These are phyloP conservation scores for Fragaria nilgerrensis DNA, from an alignment of 306 rosid genomes.

Conservation along the genomic window DNA sequence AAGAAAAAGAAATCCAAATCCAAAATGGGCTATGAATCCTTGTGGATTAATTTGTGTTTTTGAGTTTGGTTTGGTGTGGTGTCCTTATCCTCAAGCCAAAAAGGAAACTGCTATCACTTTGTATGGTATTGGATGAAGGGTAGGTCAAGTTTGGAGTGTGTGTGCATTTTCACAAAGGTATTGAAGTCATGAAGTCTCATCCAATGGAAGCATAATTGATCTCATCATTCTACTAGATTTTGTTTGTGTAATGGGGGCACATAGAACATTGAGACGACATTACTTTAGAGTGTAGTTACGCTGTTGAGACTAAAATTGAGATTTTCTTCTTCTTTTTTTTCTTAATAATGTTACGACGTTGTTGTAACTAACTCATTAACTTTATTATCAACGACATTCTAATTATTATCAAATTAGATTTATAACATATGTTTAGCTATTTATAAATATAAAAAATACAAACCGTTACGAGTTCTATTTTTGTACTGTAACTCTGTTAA, in stretches of 20 bases:
- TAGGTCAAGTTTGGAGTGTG: not conserved
- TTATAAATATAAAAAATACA: too few relatives aligned
- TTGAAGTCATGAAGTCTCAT: not conserved
- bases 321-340: too few relatives aligned
- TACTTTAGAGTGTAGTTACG: too few relatives aligned
- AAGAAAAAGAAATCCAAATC: not conserved
- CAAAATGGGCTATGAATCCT: not conserved
- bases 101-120: not conserved
- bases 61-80: not conserved
- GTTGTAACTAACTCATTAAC: too few relatives aligned
- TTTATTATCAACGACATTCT: accelerated
- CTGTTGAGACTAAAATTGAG: too few relatives aligned
- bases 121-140: not conserved
- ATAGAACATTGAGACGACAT: not conserved
- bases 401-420: too few relatives aligned
- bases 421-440: too few relatives aligned
- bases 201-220: not conserved
- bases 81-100: slow-evolving; percentile 2
- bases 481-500: too few relatives aligned
- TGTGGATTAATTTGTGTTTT: not conserved
- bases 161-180: not conserved
- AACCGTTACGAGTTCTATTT: too few relatives aligned
- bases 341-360: too few relatives aligned
- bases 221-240: not conserved
- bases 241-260: not conserved